These are phyloP conservation scores for Hyaloraphidium curvatum DNA, from an alignment of 192 early-diverging fungal genomes.

Conservation along the genomic window DNA sequence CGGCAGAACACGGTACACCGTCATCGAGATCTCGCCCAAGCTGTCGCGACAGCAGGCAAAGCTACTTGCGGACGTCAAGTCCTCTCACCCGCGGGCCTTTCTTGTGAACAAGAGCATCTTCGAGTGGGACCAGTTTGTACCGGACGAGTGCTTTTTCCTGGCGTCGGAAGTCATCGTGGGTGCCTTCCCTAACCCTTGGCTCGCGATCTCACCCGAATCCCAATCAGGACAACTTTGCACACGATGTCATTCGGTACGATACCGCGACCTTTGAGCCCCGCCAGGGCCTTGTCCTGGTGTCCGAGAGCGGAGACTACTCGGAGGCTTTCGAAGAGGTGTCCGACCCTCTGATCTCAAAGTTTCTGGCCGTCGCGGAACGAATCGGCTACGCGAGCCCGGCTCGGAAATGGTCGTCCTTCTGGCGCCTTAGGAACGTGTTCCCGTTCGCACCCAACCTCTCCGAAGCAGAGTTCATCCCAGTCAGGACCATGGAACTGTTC, in stretches of 20 bases:
- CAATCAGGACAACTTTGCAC: conserved; percentile 91
- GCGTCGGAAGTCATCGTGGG: conserved; percentile 90
- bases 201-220: conserved; percentile 1
- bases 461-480: conserved; percentile 72
- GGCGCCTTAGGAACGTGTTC: conserved; percentile 27
- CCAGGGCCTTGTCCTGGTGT: conserved; percentile 65
- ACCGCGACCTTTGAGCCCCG: conserved; percentile 42
- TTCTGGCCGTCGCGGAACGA: conserved; percentile 36
- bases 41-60: not conserved
- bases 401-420: too few species aligned
- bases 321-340: conserved; percentile 64
- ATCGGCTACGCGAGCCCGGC: conserved; percentile 35
- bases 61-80: conserved; percentile 8
- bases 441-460: conserved; percentile 81
- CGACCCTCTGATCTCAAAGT: conserved; percentile 58
- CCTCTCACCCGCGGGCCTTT: conserved; percentile 36
- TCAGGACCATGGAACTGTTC: conserved; percentile 52
- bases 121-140: conserved; percentile 57
- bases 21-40: conserved; percentile 59
- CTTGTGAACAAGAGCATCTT: conserved; percentile 85
- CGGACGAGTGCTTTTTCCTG: conserved; percentile 70
- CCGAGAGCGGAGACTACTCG: conserved; percentile 62
- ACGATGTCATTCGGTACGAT: conserved; percentile 85
- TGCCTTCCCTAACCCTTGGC: conserved; percentile 3
- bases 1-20: conserved; percentile 53